Base-by-base conservation (phyloP, 208 protist species). In the Acanthamoeba castellanii region DNA sequence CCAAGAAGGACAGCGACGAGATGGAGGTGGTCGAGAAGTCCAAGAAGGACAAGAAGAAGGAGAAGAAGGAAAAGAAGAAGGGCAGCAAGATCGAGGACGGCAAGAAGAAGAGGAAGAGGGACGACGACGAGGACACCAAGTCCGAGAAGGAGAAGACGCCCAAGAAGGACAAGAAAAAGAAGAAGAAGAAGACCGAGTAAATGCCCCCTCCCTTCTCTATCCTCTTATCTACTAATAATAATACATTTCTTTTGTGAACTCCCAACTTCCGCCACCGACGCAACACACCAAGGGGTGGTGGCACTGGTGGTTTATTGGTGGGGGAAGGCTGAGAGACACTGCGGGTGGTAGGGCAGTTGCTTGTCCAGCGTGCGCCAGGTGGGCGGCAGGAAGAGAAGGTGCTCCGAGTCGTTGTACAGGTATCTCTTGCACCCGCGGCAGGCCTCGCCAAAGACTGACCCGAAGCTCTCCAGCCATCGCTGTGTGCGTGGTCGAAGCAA, bases 351-450 rank as follows among this genome's bases (percentile, higher is more conserved):
- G 57, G 87, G 42, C 27, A 64, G n/a, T 16, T 59, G 3, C 37
- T 59, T 59, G 32, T 47, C 34, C 6, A 92, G 34, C 18, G 87
- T 92, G 1, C 64, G 87, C 87, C 87, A 92, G 11, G 87, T 92
- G 8, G 87, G 87, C 1, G 87, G 87, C 87, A 92, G 59, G 64
- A 92, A 92, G 22, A 76, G 59, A 9, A 68, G 27, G 59, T 92
- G 59, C 87, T 92, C 87, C 6, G 52, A 76, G 42, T 92, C 87
- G 22, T 92, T 61, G 59, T 76, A 92, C 32, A 92, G 64, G 18
- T 27, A 20, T 22, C 45, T 47, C 87, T 92, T 92, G 87, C 87
- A 92, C 2, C 87, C 59, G 20, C 64, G 34, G 59, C 87, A 92
- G 6, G 30, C 16, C 59, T 92, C 87, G 3, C 27, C 30, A 42